Base-by-base conservation (phyloP, 1,284 basidiomycete genomes). In the Leccinum angustisporum region DNA sequence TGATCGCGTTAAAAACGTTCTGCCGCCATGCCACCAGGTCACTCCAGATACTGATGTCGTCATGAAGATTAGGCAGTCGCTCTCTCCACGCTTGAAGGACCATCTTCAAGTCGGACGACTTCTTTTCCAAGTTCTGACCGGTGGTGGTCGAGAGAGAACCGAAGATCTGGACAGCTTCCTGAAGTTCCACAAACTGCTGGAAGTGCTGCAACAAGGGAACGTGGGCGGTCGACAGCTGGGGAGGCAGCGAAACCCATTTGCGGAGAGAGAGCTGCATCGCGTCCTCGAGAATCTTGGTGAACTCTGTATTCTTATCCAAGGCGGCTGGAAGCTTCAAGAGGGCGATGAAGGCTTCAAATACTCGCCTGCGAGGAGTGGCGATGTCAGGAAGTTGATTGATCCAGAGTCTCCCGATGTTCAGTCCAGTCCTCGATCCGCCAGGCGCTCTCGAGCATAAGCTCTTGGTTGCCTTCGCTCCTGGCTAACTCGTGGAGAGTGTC, bases 1-100 rank as follows among this genome's bases (percentile, higher is more conserved):
- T 99, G 79, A 99, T 97, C n/a, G 95, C 92, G 67, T 91, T 86
- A 74, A 91, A 91, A 31, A 91, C 89, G 67, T 91, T 98, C 77
- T 98, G 96, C 60, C 97, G 83, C 97, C 97, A 99, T 16, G 96
- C 95, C 8, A 99, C 94, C 11, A 99, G 82, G 75, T 99, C 97
- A 67, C 94, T 96, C 97, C 97, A 99, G 59, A 98, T 92, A 68
- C 93, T 96, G 78, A 99, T 98, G 75, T 99, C 97, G 74, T 99
- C 97, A 78, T 95, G 95, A 63, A 92, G 82, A 75, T 98, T 98
- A 2, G 97, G 97, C 27, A 99, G 81, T 38, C 97, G 88, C 74
- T 99, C 97, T 62, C 97, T 87, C 97, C 97, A 99, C 0, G 96
- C 94, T 70, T 94, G 92, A 60, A 98, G 86, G 59, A 97, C 93